A percentile compares a stretch with the other conserved stretches of the same genome.
These are phyloP conservation scores for Ceratobasidium papillatum DNA, from an alignment of 1,284 basidiomycete genomes.

Conservation along the genomic window DNA sequence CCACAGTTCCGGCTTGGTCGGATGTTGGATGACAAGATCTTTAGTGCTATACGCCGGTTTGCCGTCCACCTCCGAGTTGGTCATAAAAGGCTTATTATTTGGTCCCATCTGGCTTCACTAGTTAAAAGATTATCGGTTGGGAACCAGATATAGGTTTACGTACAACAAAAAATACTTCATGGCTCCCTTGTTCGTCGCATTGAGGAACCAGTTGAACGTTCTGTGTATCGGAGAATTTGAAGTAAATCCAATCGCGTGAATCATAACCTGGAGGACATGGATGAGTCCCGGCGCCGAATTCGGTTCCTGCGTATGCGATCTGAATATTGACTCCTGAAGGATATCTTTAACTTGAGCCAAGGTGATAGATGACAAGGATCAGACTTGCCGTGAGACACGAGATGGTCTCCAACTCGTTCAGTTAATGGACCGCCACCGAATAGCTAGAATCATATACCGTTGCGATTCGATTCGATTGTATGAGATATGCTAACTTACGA, in stretches of 20 bases:
- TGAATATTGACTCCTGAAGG: background rate
- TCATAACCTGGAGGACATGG: background rate
- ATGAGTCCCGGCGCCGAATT: background rate
- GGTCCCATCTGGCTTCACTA: background rate
- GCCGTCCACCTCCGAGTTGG: conserved; percentile 31
- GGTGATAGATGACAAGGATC: background rate
- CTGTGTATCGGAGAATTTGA: conserved; percentile 14
- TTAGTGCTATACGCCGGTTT: conserved; percentile 33
- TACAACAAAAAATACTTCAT: conserved; percentile 29
- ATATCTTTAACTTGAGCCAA: too few species aligned
- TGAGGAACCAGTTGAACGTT: background rate
- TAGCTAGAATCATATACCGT: conserved; percentile 21
- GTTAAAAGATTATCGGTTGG: background rate
- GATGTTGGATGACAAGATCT: conserved; percentile 40
- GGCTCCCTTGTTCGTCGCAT: conserved; percentile 8
- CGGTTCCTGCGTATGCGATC: conserved; percentile 5
- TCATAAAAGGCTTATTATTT: conserved; percentile 17
- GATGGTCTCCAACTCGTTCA: conserved; percentile 12
- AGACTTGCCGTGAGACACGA: conserved; percentile 12
- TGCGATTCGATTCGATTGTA: background rate
- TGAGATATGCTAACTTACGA: conserved; percentile 33
- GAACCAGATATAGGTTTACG: background rate
- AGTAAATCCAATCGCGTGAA: conserved; percentile 37
- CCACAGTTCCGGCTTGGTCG: conserved; percentile 32
- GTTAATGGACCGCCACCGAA: conserved; percentile 20